Evolutionary conservation across 768 basidiomycete genomes (phyloP), one percentile per base, ranked within the genome.

Genomic region (Chalciporus pseudorubinellus): DNA sequence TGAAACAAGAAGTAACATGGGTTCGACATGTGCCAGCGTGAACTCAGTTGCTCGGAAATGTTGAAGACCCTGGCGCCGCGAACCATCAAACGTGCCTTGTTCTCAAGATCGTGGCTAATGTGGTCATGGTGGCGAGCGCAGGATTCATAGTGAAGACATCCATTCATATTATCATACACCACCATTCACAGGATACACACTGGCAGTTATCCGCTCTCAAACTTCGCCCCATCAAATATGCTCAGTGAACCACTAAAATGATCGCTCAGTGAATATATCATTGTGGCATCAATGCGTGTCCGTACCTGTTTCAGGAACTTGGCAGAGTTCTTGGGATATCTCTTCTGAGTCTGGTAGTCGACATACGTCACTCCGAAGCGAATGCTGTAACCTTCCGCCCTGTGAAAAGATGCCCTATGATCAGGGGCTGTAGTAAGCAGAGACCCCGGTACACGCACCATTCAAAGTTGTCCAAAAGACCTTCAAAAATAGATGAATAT

Each of bases 361-460:
- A 89, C 85, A 59, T 87, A 85, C 12, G 85, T 87, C 51, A 85
- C 76, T 50, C 86, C 86, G 61, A 89, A 89, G 3, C 86, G 82
- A 4, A 83, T 83, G 22, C 62, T 66, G 57, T 87, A 87, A 20
- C 86, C 85, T 52, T 87, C 85, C 21, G 85, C 84, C 85, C 66
- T 71, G 48, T 13, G 18, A 39, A 14, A 28, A 21, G 28, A 39
- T 9, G 6, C 34, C 9, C n/a, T n/a, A n/a, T 2, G 4, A 26
- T 34, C 14, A 21, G 33, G 4, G 41, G 8, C 3, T 19, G 14
- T 34, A 1, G 44, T 11, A n/a, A 22, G 39, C 18, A n/a, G n/a
- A 18, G 26, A 21, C 16, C 22, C 6, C 6, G 48, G 11, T 5
- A 13, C n/a, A 44, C 57, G 13, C 39, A 68, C 82, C 86, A 87